phyloP scores from a whole-genome alignment of 1,284 basidiomycete genomes.

The Hortiboletus rubellus region DNA sequence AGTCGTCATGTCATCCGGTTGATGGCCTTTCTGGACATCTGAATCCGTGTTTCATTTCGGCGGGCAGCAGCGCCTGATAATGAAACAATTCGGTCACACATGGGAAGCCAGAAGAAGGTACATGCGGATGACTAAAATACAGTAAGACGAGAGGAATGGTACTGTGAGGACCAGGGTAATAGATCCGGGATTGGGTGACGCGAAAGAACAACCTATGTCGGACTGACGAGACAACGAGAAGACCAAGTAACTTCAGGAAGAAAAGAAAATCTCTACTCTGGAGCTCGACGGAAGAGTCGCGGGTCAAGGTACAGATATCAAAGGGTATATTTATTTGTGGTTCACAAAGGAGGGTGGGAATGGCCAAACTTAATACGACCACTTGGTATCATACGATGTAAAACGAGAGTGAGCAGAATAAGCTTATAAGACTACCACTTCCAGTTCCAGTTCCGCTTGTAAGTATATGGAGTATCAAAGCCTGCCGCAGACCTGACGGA shows the following conservation, averaged over 20 bases:
- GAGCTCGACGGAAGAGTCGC: no score
- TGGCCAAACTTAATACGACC: background rate
- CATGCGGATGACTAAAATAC: background rate
- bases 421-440: background rate
- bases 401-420: background rate
- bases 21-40: background rate
- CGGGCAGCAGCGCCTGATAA: background rate
- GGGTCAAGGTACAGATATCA: no score
- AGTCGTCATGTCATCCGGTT: background rate
- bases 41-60: conserved; percentile 2
- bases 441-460: background rate
- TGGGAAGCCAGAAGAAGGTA: conserved; percentile 17
- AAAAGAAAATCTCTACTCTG: no score
- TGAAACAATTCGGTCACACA: background rate
- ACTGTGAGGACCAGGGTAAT: no score
- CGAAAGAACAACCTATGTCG: no score
- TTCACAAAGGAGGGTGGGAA: background rate
- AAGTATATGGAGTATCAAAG: background rate
- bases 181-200: no score
- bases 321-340: no score
- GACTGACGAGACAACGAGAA: no score
- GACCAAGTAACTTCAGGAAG: no score
- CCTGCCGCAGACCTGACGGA: conserved; percentile 39
- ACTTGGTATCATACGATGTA: background rate
- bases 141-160: no score